Evolutionary conservation across 768 basidiomycete species (phyloP).

Genomic region (Lentinula sp.): DNA sequence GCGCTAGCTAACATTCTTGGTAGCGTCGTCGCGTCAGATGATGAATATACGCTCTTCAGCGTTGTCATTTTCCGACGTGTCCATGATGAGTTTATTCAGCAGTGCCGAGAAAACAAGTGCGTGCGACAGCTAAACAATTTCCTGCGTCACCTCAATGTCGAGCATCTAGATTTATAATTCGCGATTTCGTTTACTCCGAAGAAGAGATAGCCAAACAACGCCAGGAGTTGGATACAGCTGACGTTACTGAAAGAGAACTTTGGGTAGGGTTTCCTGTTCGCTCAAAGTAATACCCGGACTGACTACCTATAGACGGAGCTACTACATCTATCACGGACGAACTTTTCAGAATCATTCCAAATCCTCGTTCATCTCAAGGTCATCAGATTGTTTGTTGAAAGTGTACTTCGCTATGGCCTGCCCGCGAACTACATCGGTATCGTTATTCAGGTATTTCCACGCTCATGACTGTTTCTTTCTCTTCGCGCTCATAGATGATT

Average conservation of each 20-base stretch:
- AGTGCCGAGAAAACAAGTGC: constrained; percentile 92
- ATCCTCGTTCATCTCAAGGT: constrained; percentile 91
- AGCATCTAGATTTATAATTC: constrained; percentile 71
- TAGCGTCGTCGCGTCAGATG: constrained; percentile 76
- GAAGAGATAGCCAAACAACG: constrained; percentile 73
- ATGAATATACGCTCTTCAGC: constrained; percentile 80
- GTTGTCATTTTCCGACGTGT: constrained; percentile 88
- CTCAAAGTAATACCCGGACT: neutral
- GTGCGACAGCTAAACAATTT: constrained; percentile 12
- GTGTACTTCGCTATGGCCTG: constrained; percentile 90
- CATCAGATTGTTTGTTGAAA: constrained; percentile 87
- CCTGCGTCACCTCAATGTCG: neutral
- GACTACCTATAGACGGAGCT: constrained; percentile 71
- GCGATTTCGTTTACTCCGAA: constrained; percentile 92
- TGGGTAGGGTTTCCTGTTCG: constrained; percentile 56
- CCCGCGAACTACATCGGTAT: constrained; percentile 88
- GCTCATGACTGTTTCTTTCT: neutral
- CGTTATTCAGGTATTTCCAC: constrained; percentile 52
- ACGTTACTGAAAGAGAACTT: constrained; percentile 88
- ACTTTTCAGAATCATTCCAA: constrained; percentile 96
- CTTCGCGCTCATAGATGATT: neutral
- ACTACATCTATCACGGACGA: constrained; percentile 82
- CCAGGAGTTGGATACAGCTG: constrained; percentile 74
- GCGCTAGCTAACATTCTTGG: constrained; percentile 1
- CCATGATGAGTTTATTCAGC: constrained; percentile 90